Base-by-base conservation (phyloP, 2,329 filamentous ascomycete species). In the Aspergillus sp. region DNA sequence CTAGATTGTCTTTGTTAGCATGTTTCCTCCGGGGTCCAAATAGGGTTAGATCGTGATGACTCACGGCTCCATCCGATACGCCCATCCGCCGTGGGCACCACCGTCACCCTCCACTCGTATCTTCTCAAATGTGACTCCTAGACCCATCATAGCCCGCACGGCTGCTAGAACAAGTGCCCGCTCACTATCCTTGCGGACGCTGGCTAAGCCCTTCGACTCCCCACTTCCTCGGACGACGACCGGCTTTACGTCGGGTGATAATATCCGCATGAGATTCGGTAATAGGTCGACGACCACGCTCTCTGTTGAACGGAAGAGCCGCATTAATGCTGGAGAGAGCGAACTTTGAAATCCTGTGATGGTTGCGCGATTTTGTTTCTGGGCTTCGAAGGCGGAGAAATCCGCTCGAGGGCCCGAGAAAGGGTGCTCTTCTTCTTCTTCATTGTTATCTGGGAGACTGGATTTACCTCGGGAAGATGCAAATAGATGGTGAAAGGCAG, bases 1-100 rank as follows among this genome's bases (percentile, higher is more conserved):
- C 77, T 80, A 30, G 51, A 30, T 49, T 15, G 2, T 48, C 38
- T 41, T 15, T 10, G 38, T 58, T 42, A 53, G 53, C 5, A 37
- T 37, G 10, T 37, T 4, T 37, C n/a, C 33, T 37, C 17, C 42
- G 32, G 49, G 17, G 23, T 33, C 22, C 44, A 12, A 27, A 7
- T 20, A 5, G 2, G 17, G 43, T 1, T 4, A 39, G 9, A 6
- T 5, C 13, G n/a, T n/a, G 9, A 42, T 10, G 50, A 17, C 85
- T 77, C 74, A 90, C 79, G 93, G 93, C 62, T 97, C 91, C 88
- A 98, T 90, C 46, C 93, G 83, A 68, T 95, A 97, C 7, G 95
- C 84, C 78, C 84, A 97, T 56, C 80, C 83, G 30, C 81, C 79
- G 48, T 76, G 75, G 17, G 72, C 74, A 4, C 76, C 66, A 6